Conservation (phyloP, 2,329 filamentous ascomycete species). For the Microascus cirrosus region DNA sequence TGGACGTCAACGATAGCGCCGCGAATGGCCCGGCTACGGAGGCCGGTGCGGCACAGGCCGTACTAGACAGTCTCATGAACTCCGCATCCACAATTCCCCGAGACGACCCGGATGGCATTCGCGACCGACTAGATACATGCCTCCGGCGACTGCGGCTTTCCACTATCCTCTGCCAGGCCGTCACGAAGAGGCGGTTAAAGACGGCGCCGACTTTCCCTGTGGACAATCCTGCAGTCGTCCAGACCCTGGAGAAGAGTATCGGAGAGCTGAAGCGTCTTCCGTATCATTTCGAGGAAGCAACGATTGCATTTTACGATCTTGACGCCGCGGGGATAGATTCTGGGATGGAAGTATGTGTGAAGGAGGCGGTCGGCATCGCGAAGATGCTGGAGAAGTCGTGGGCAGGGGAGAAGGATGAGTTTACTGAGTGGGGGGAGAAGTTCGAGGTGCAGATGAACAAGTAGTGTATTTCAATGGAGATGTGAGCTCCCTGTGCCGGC, state of each 20-base stretch:
- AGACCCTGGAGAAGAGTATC: conserved; percentile 45
- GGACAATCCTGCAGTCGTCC: conserved; percentile 19
- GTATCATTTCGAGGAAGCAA: conserved; percentile 58
- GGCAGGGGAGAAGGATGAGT: conserved; percentile 60
- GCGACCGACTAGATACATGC: conserved; percentile 52
- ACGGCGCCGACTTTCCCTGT: conserved; percentile 32
- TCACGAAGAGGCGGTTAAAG: conserved; percentile 59
- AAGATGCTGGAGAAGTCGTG: conserved; percentile 48
- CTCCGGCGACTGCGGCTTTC: conserved; percentile 57
- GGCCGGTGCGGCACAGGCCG: conserved; percentile 27
- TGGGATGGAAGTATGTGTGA: conserved; percentile 47
- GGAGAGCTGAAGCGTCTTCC: conserved; percentile 47
- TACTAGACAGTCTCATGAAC: conserved; percentile 59
- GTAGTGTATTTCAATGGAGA: conserved; percentile 5
- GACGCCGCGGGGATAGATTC: conserved; percentile 46
- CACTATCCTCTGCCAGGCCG: conserved; percentile 55
- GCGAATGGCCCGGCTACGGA: conserved; percentile 16
- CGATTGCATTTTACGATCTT: conserved; percentile 61
- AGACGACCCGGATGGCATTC: conserved; percentile 52
- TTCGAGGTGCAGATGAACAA: conserved; percentile 43
- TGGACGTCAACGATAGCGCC: conserved; percentile 29
- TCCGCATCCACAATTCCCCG: conserved; percentile 49
- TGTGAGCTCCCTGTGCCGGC: not conserved
- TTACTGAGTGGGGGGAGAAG: conserved; percentile 61
- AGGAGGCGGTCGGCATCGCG: conserved; percentile 44